phyloP scores from a whole-genome alignment of 306 rosid genomes.

The Lathyrus tuberosus region DNA sequence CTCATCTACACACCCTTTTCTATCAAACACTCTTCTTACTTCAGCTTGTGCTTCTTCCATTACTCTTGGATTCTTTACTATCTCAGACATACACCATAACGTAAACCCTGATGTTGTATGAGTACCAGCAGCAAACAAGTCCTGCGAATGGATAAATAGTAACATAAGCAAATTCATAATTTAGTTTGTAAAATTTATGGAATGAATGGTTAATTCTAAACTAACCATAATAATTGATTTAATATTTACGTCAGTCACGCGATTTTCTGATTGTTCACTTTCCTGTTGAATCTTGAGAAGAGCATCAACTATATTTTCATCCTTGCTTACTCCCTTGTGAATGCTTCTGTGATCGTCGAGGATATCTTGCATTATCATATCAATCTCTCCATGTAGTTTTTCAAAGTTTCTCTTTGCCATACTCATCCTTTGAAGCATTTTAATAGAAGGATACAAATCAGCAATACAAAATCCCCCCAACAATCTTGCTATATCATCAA shows the following conservation, averaged over 20 bases:
- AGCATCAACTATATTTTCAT: conserved; percentile 41
- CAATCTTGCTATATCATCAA: not conserved
- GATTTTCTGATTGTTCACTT: not conserved
- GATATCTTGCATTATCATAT: conserved; percentile 36
- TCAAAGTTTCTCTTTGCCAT: not conserved
- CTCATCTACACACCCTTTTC: not conserved
- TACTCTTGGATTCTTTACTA: not conserved
- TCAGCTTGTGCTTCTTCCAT: not conserved
- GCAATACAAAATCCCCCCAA: conserved; percentile 7
- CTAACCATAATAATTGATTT: conserved; percentile 41
- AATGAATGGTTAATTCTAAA: not conserved
- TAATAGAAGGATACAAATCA: conserved; percentile 41
- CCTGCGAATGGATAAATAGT: conserved; percentile 36
- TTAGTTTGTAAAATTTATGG: not conserved
- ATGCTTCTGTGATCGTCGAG: conserved; percentile 15
- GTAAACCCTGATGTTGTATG: conserved; percentile 40
- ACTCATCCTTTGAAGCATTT: conserved; percentile 16
- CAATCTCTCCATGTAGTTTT: not conserved
- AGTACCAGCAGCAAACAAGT: conserved; percentile 45
- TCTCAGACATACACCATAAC: conserved; percentile 27
- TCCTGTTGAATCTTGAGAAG: conserved; percentile 38
- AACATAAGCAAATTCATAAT: not conserved
- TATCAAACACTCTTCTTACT: conserved; percentile 3
- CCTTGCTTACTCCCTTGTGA: not conserved
- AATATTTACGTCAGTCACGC: conserved; percentile 24